Evolutionary conservation across 495 filamentous ascomycete genomes (phyloP), one percentile per base, ranked within the genome.

Genomic region (Xylaria flabelliformis): DNA sequence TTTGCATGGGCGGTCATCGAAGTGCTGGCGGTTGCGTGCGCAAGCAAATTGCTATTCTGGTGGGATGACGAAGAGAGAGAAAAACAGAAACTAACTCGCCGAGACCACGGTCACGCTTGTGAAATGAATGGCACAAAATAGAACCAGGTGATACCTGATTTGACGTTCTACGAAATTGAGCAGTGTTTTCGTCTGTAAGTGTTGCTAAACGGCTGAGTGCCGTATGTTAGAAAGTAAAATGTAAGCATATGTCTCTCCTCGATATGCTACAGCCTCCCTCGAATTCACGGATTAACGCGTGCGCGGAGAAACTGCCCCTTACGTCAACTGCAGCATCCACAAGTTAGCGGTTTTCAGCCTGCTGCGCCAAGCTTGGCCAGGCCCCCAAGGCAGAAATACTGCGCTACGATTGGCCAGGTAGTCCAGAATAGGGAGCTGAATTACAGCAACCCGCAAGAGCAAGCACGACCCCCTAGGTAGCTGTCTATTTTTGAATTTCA

Each of bases 1-100:
- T 72, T 72, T 69, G 75, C 73, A 62, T 72, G 59, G 62, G 72
- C 70, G 69, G 67, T 70, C 80, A 83, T 83, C 76, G 79, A 81
- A 77, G 62, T 64, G 56, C 26, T 24, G 64, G 55, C 39, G 65
- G 24, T 53, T 53, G 48, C 63, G 53, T 53, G 46, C 46, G 46
- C 64, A 46, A 66, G 29, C 63, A n/a, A 19, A 34, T 12, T 5
- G 44, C 56, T 12, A 26, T 36, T 21, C 9, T 65, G 44, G 36
- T 17, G 44, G 29, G 41, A 29, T 24, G 24, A 0, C 21, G 34
- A 29, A 32, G 32, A 34, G 51, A 17, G 32, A 34, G 51, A 17
- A 44, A 5, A 44, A 32, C 1, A 44, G 29, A 55, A 17, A 44
- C 13, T 34, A 17, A 44, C 13, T 34, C 56, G 56, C 5, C 29